Conservation (phyloP, 2,329 filamentous ascomycete genomes). For the Aspergillus proliferans region DNA sequence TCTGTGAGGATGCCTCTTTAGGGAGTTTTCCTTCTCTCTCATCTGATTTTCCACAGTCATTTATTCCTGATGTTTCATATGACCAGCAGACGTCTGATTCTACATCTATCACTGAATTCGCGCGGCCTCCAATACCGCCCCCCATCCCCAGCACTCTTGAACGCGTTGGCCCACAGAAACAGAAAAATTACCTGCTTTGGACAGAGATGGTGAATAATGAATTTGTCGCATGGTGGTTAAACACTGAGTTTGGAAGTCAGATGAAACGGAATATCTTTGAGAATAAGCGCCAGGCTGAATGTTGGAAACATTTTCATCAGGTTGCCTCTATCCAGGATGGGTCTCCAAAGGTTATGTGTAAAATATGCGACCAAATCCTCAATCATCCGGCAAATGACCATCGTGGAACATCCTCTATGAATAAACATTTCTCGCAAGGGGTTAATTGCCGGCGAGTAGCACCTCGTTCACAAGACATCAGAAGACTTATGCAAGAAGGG, state of each 20-base stretch:
- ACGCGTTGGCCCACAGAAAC: slow-evolving; percentile 2
- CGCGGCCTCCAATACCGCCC: not conserved
- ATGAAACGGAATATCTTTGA: slow-evolving; percentile 7
- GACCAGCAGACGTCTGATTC: not conserved
- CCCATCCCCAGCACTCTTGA: slow-evolving; percentile 1
- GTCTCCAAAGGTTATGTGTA: not conserved
- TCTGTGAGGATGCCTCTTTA: slow-evolving; percentile 2
- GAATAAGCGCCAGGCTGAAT: not conserved
- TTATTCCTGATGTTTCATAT: slow-evolving; percentile 1
- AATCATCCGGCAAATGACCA: not conserved
- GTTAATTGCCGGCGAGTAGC: not conserved
- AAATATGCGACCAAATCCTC: not conserved
- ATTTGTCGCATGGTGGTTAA: not conserved
- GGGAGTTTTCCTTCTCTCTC: slow-evolving; percentile 2
- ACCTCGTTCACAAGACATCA: not conserved
- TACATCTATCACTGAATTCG: not conserved
- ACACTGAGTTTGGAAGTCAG: slow-evolving; percentile 3
- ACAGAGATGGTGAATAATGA: slow-evolving; percentile 5
- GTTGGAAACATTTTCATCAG: not conserved
- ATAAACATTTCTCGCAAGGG: not conserved
- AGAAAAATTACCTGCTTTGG: slow-evolving; percentile 7
- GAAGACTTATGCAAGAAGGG: not conserved
- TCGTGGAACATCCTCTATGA: not conserved
- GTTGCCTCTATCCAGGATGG: not conserved
- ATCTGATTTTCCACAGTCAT: slow-evolving; percentile 1